Conservation (phyloP, 139 green algal genomes). For the Volvox reticuliferus region DNA sequence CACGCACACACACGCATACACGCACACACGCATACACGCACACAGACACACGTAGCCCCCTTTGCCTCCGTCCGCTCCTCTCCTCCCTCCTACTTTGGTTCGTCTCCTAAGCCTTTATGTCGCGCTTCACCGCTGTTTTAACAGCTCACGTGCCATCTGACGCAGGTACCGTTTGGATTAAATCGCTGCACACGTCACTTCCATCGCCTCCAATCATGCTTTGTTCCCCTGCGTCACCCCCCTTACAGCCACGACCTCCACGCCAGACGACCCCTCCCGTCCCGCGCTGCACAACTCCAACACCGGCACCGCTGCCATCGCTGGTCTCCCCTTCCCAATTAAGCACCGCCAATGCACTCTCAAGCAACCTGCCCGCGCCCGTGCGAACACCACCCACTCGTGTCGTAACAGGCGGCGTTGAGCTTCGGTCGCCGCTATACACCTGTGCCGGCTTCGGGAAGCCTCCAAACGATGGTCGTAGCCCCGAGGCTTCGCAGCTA, state of each 20-base stretch:
- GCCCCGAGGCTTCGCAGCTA: neutral
- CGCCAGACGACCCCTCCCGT: neutral
- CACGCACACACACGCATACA: neutral
- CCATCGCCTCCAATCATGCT: neutral
- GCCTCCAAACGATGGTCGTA: neutral
- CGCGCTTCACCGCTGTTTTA: neutral
- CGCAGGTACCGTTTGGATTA: neutral
- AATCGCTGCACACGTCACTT: neutral
- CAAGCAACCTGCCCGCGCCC: neutral
- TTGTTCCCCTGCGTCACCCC: neutral
- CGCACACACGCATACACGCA: neutral
- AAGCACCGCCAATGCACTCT: neutral
- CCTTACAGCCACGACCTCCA: neutral
- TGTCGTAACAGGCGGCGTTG: slow-evolving; percentile 4
- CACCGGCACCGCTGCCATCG: neutral
- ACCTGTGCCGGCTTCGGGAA: neutral
- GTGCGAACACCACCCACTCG: neutral
- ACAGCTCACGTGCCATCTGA: neutral
- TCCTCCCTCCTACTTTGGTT: neutral
- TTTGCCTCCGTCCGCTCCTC: neutral
- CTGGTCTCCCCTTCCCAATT: neutral
- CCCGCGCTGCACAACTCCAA: neutral
- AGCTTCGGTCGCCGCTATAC: slow-evolving; percentile 6
- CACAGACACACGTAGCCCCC: neutral
- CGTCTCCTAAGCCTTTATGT: no score